Conservation (phyloP, 805 yeast genomes). For the Barnettozyma siamensis region DNA sequence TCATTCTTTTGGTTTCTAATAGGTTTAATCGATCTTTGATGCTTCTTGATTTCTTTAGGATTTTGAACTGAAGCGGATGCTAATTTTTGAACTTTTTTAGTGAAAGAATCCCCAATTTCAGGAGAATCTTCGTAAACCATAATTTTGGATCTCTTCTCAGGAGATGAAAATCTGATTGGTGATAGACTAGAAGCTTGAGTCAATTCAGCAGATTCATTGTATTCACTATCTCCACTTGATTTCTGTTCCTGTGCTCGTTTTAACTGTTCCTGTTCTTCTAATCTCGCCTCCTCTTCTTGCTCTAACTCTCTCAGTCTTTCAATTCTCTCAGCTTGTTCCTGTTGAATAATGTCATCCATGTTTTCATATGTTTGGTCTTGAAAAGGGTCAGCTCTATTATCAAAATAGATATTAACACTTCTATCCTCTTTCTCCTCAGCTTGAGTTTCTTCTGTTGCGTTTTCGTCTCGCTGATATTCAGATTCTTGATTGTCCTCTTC, state of each 20-base stretch:
- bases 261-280: neutral
- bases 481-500: no score
- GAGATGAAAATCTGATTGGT: slow-evolving; percentile 20
- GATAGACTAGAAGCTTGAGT: slow-evolving; percentile 19
- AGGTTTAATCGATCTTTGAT: slow-evolving; percentile 1
- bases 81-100: slow-evolving; percentile 13
- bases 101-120: slow-evolving; percentile 6
- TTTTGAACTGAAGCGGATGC: slow-evolving; percentile 14
- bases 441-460: no score
- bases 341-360: slow-evolving; percentile 6
- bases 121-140: slow-evolving; percentile 22
- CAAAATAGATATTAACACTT: slow-evolving; percentile 20
- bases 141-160: slow-evolving; percentile 12
- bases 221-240: neutral
- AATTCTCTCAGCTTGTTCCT: slow-evolving; percentile 6
- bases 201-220: slow-evolving; percentile 7
- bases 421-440: neutral
- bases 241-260: neutral
- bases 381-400: slow-evolving; percentile 20
- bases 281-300: slow-evolving; percentile 6
- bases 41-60: slow-evolving; percentile 2
- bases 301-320: slow-evolving; percentile 10
- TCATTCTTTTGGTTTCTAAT: neutral
- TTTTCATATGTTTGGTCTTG: slow-evolving; percentile 9
- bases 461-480: no score